Conservation (phyloP, 495 filamentous ascomycete species). For the Neurospora sp. region DNA sequence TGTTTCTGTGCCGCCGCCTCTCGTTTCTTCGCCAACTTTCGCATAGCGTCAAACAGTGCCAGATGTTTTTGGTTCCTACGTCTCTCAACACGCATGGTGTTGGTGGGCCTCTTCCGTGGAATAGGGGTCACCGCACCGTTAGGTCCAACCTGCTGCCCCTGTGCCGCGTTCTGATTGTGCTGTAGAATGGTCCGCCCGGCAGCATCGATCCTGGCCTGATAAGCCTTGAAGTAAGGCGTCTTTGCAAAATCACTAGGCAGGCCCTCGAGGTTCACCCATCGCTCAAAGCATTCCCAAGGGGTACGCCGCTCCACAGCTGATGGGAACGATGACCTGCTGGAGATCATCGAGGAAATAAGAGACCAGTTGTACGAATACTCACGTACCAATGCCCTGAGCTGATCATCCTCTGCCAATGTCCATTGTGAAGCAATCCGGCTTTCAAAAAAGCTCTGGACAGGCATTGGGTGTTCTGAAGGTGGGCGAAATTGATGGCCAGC, state of each 20-base stretch:
- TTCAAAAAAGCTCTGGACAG: conserved; percentile 81
- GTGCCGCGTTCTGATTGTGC: conserved; percentile 46
- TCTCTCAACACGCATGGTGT: conserved; percentile 72
- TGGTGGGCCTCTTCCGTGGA: conserved; percentile 50
- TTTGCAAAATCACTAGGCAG: conserved; percentile 85
- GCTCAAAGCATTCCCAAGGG: conserved; percentile 97
- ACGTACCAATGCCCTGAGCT: conserved; percentile 70
- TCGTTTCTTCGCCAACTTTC: conserved; percentile 87
- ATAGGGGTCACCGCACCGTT: conserved; percentile 49
- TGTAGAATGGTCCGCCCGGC: conserved; percentile 57
- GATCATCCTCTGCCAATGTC: conserved; percentile 82
- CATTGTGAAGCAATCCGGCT: conserved; percentile 77
- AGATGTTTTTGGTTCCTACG: conserved; percentile 76
- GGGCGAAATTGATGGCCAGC: conserved; percentile 88
- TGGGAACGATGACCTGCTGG: conserved; percentile 60
- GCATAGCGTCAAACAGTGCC: conserved; percentile 84
- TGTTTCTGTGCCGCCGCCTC: conserved; percentile 80
- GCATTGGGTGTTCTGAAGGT: conserved; percentile 84
- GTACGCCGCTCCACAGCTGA: conserved; percentile 84
- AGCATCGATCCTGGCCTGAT: conserved; percentile 67
- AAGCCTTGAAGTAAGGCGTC: conserved; percentile 83
- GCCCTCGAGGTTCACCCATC: conserved; percentile 85
- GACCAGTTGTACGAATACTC: conserved; percentile 98
- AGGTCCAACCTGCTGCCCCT: conserved; percentile 43
- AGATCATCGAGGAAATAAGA: conserved; percentile 70